Evolutionary conservation across 345 rosid genomes (phyloP), one percentile per base, ranked within the genome.

Genomic region (Melastoma malabathricum): DNA sequence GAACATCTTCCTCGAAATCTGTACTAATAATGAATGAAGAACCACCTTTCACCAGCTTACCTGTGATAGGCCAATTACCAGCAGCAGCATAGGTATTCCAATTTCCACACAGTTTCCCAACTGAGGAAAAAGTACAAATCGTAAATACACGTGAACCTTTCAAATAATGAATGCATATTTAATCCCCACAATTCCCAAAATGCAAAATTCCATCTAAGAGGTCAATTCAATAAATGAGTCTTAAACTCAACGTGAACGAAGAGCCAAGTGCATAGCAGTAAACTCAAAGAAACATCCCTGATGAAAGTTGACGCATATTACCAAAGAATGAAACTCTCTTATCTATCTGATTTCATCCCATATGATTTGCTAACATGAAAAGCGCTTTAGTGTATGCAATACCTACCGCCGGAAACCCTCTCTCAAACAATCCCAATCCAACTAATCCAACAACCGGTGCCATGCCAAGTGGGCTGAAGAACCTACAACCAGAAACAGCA

Each of bases 401-500:
- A 46, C 73, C 12, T 75, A 88, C 97, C 78, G 57, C 65, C 3
- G 98, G 98, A 67, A 92, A 92, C 29, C 97, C 98, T 53, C 89
- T 70, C 49, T 77, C 86, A 57, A 92, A 84, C 68, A 92, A 61
- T 31, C 97, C 98, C 51, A 92, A 83, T 62, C 98, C 98, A 55
- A 92, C 94, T 51, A 88, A 68, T 70, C 86, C 77, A 41, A 92
- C 97, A 67, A 88, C 90, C 1, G 98, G 98, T 50, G 90, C 88
- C 69, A 84, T 71, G 55, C 90, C 79, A 18, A 92, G 73, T 68
- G 98, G 94, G 65, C 90, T 88, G 52, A 92, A 85, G 54, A 75
- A 76, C 64, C 98, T 90, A 81, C 52, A 66, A 54, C 19, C 31
- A 27, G 31, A 20, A 58, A 63, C 50, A 51, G 15, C 51, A 48